phyloP scores from a whole-genome alignment of 1,284 basidiomycete genomes.

The Apiotrichum siamense region DNA sequence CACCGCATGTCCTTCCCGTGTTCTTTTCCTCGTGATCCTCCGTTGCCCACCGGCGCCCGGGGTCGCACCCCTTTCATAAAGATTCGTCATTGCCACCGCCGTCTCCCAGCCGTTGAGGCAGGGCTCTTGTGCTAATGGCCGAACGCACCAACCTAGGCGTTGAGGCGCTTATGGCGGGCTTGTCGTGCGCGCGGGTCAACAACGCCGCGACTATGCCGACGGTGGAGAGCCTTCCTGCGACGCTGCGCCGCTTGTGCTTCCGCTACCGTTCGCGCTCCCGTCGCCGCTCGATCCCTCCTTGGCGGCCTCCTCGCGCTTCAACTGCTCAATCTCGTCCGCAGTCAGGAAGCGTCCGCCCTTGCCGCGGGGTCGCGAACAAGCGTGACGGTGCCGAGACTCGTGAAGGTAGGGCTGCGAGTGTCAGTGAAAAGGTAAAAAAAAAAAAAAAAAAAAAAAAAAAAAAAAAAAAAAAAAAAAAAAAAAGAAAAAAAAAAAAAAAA shows the following conservation, averaged over 20 bases:
- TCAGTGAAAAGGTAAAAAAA: background rate
- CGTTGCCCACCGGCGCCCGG: too few relatives aligned
- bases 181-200: too few relatives aligned
- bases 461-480: background rate
- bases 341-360: constrained; percentile 96
- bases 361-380: constrained; percentile 90
- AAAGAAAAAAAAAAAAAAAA: background rate
- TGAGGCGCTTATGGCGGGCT: too few relatives aligned
- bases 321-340: constrained; percentile 70
- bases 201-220: background rate
- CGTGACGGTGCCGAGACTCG: constrained; percentile 94
- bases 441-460: background rate
- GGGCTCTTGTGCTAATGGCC: too few relatives aligned
- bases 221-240: constrained; percentile 1
- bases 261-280: background rate
- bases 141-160: too few relatives aligned
- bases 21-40: too few relatives aligned
- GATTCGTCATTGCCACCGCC: too few relatives aligned
- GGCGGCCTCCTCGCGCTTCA: constrained; percentile 43
- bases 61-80: too few relatives aligned
- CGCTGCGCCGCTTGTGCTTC: background rate
- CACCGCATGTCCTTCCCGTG: too few relatives aligned
- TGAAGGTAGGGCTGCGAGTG: constrained; percentile 82
- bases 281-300: constrained; percentile 13
- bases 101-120: too few relatives aligned